phyloP scores from a whole-genome alignment of 2,329 filamentous ascomycete genomes.

The Talaromyces verruculosus region DNA sequence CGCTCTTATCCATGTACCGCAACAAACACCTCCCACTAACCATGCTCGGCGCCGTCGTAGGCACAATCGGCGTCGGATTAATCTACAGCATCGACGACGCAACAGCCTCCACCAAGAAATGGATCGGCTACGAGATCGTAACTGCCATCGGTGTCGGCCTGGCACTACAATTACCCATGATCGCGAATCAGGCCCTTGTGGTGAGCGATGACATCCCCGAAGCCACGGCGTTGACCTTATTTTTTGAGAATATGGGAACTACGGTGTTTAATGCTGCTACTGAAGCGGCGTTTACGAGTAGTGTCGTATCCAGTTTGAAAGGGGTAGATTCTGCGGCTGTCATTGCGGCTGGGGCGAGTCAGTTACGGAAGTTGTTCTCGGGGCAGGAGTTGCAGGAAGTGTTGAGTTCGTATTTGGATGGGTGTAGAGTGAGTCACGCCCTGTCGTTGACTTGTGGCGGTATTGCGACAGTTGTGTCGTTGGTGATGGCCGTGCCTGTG shows the following conservation, averaged over 20 bases:
- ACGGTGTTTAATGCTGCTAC: conserved; percentile 14
- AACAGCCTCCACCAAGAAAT: conserved; percentile 22
- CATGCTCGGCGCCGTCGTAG: conserved; percentile 29
- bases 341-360: conserved; percentile 11
- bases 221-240: conserved; percentile 13
- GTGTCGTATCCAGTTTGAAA: not conserved
- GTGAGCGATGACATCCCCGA: conserved; percentile 9
- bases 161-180: conserved; percentile 15
- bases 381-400: conserved; percentile 12
- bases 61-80: conserved; percentile 32
- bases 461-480: conserved; percentile 9
- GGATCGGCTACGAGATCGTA: conserved; percentile 30
- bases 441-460: conserved; percentile 14
- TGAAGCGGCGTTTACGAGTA: conserved; percentile 15
- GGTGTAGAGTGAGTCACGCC: conserved; percentile 14
- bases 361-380: conserved; percentile 10
- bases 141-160: conserved; percentile 19
- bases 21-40: conserved; percentile 29
- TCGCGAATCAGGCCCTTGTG: conserved; percentile 16
- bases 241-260: conserved; percentile 20
- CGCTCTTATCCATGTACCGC: conserved; percentile 29
- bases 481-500: conserved; percentile 13
- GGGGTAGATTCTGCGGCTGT: conserved; percentile 7
- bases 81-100: conserved; percentile 34
- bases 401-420: conserved; percentile 16